Percentiles rank a stretch among this genome's conserved stretches.
Conservation (phyloP, 2,329 filamentous ascomycete genomes). For the Truncatella angustata region DNA sequence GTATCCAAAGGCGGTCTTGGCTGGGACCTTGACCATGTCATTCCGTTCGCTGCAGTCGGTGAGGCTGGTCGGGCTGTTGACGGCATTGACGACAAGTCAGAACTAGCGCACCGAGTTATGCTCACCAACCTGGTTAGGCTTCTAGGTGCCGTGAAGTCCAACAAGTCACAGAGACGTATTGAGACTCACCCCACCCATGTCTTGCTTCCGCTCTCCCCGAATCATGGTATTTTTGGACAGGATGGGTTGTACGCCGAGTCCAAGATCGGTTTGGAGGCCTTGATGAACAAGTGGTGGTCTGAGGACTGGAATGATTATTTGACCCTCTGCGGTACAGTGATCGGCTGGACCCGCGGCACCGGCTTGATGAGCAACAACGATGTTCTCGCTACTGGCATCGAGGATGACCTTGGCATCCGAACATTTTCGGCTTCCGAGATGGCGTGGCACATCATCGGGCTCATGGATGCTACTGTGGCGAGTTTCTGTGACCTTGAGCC, state of each 20-base stretch:
- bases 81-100: slow-evolving; percentile 29
- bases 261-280: slow-evolving; percentile 36
- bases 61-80: slow-evolving; percentile 35
- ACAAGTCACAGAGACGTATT: slow-evolving; percentile 27
- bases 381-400: slow-evolving; percentile 34
- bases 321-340: slow-evolving; percentile 37
- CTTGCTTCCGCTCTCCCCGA: slow-evolving; percentile 41
- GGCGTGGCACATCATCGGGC: slow-evolving; percentile 36
- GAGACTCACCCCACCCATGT: slow-evolving; percentile 34
- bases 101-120: slow-evolving; percentile 38
- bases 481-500: slow-evolving; percentile 31
- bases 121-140: slow-evolving; percentile 36
- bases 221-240: slow-evolving; percentile 39
- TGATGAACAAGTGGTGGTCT: slow-evolving; percentile 32
- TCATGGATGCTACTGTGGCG: slow-evolving; percentile 28
- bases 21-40: slow-evolving; percentile 35
- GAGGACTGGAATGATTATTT: slow-evolving; percentile 37
- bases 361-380: slow-evolving; percentile 42
- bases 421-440: slow-evolving; percentile 41
- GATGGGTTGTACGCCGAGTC: slow-evolving; percentile 44
- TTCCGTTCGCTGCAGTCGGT: slow-evolving; percentile 41
- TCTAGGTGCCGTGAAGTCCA: slow-evolving; percentile 31
- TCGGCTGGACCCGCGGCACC: slow-evolving; percentile 45
- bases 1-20: slow-evolving; percentile 15
- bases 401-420: slow-evolving; percentile 29